Percentiles rank a stretch among this genome's conserved stretches.
Conservation (phyloP, 2,329 filamentous ascomycete genomes). For the Macroventuria anomochaeta region DNA sequence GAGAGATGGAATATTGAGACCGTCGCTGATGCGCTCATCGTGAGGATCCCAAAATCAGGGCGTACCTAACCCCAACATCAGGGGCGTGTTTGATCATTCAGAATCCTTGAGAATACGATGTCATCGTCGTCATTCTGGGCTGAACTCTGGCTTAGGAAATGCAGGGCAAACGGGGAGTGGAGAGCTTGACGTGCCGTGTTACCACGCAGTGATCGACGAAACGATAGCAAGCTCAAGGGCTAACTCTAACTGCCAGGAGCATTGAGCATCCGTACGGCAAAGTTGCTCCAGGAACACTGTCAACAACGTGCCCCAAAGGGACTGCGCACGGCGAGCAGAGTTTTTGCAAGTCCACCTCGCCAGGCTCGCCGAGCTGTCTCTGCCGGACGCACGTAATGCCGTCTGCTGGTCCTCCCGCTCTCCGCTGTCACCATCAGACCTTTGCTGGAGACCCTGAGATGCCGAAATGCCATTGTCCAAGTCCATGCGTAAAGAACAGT, state of each 20-base stretch:
- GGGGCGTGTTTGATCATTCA: conserved; percentile 4
- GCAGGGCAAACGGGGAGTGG: conserved; percentile 29
- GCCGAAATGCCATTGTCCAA: conserved; percentile 1
- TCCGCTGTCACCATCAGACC: conserved; percentile 22
- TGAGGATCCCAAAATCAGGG: conserved; percentile 16
- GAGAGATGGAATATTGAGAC: conserved; percentile 23
- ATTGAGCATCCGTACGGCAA: conserved; percentile 21
- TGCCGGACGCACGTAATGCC: conserved; percentile 19
- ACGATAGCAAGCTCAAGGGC: conserved; percentile 22
- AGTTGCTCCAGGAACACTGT: conserved; percentile 23
- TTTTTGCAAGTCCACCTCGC: conserved; percentile 17
- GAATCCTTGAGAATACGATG: conserved; percentile 9
- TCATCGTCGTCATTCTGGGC: conserved; percentile 23
- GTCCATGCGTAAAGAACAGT: conserved; percentile 12
- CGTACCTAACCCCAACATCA: conserved; percentile 6
- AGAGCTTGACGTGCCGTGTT: conserved; percentile 29
- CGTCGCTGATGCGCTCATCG: conserved; percentile 22
- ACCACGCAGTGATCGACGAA: conserved; percentile 29
- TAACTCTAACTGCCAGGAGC: conserved; percentile 23
- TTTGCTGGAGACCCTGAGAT: conserved; percentile 7
- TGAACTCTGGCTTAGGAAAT: conserved; percentile 11
- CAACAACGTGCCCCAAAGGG: conserved; percentile 16
- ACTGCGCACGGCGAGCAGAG: conserved; percentile 20
- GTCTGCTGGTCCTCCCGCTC: conserved; percentile 18
- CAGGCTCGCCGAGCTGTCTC: conserved; percentile 17